phyloP scores from a whole-genome alignment of 805 yeast genomes.

The Saturnispora dispora region DNA sequence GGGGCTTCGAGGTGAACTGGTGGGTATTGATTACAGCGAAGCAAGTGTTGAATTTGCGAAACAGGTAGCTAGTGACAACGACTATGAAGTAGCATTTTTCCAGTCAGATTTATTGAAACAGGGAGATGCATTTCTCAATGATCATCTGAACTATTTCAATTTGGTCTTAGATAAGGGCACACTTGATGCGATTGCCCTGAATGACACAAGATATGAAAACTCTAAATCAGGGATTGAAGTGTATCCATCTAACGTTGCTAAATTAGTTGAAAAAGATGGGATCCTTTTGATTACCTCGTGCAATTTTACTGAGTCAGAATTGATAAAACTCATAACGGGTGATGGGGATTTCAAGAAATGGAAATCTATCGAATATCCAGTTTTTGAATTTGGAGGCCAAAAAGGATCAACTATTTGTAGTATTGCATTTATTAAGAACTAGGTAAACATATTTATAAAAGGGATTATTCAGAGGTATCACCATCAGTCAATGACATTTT shows the following conservation, averaged over 20 bases:
- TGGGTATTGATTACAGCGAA: slow-evolving; percentile 83
- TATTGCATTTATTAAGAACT: slow-evolving; percentile 54
- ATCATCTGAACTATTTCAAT: slow-evolving; percentile 41
- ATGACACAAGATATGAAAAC: slow-evolving; percentile 44
- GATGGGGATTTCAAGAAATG: slow-evolving; percentile 41
- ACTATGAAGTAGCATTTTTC: slow-evolving; percentile 38
- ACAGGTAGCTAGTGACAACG: slow-evolving; percentile 40
- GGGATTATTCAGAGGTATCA: not conserved
- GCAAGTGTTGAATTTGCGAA: slow-evolving; percentile 71
- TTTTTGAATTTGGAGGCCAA: slow-evolving; percentile 81
- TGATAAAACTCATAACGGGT: slow-evolving; percentile 43
- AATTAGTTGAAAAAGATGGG: slow-evolving; percentile 45
- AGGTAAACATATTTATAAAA: not conserved
- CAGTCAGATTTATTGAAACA: slow-evolving; percentile 60
- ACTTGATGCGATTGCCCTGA: slow-evolving; percentile 89
- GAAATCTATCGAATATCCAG: slow-evolving; percentile 67
- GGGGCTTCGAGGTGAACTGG: slow-evolving; percentile 38
- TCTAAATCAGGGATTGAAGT: slow-evolving; percentile 42
- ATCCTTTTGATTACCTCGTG: slow-evolving; percentile 81
- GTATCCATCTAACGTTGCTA: slow-evolving; percentile 53
- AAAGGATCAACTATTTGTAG: slow-evolving; percentile 85
- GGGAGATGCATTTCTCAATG: slow-evolving; percentile 27
- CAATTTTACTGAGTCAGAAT: slow-evolving; percentile 80
- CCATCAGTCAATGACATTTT: slow-evolving; percentile 1
- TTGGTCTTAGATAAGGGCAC: slow-evolving; percentile 91